phyloP scores from a whole-genome alignment of 2,329 filamentous ascomycete species.

The Calonectria henricotiae region DNA sequence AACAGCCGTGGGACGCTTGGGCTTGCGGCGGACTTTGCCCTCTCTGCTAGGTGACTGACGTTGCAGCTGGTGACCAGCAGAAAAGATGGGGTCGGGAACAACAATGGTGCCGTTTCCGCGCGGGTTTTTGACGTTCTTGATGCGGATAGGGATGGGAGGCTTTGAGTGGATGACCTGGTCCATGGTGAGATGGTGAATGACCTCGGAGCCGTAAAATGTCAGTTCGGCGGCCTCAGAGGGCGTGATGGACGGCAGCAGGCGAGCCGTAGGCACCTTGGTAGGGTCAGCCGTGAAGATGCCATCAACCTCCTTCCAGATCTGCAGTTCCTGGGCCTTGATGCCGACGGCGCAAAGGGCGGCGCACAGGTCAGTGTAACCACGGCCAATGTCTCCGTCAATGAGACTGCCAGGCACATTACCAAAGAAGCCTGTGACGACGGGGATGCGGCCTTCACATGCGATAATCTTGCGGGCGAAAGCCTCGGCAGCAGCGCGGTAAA shows the following conservation, averaged over 20 bases:
- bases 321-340: constrained; percentile 87
- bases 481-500: constrained; percentile 78
- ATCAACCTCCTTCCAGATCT: constrained; percentile 99
- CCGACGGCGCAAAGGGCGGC: constrained; percentile 93
- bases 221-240: constrained; percentile 96
- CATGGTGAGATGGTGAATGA: constrained; percentile 99
- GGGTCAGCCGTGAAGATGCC: constrained; percentile 91
- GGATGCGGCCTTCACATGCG: constrained; percentile 78
- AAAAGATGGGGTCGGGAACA: constrained; percentile 79
- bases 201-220: constrained; percentile 94
- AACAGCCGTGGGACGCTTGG: constrained; percentile 87
- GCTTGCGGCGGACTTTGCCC: constrained; percentile 64
- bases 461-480: constrained; percentile 76
- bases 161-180: constrained; percentile 91
- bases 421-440: constrained; percentile 94
- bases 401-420: constrained; percentile 93
- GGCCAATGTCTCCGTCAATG: constrained; percentile 89
- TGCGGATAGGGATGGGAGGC: constrained; percentile 86
- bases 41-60: constrained; percentile 64
- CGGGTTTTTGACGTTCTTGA: constrained; percentile 94
- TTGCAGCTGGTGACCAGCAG: constrained; percentile 73
- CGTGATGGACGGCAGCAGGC: constrained; percentile 89
- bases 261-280: constrained; percentile 93
- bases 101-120: constrained; percentile 85
- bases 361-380: constrained; percentile 97